Evolutionary conservation across 176 grass and related monocot genomes (phyloP), one percentile per base, ranked within the genome.

Genomic region (Carex cristatella): DNA sequence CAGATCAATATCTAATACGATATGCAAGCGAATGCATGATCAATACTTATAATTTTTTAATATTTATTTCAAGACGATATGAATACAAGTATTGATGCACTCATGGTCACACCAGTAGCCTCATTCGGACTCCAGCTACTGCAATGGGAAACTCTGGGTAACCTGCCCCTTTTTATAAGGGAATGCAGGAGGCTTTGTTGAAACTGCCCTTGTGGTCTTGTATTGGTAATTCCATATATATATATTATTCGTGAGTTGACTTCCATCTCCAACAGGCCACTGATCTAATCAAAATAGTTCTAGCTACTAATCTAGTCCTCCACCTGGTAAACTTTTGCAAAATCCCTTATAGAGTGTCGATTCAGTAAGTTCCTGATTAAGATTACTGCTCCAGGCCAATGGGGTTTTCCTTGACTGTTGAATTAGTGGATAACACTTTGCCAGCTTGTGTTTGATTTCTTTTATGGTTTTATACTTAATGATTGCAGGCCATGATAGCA

Each of bases 361-460:
- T 23, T 23, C 23, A 23, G 23, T 23, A 23, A 23, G 23, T 23
- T 23, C 23, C 23, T 23, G 23, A 23, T 23, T 0, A 23, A 23
- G 23, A 23, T 23, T 23, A 51, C 23, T 71, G 8, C 16, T 73
- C 69, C n/a, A 13, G 37, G 40, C 16, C 40, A 72, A 66, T 72
- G 40, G 9, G 38, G 7, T 27, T 48, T 72, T 48, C 16, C n/a
- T 74, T 28, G 18, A 74, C 42, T 12, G 16, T 48, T 12, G 23
- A 54, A 10, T 19, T 12, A 18, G 49, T 10, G 40, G 27, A 64
- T 88, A 48, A 46, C 58, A 76, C 61, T 69, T 63, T 65, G 32
- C 69, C 82, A 73, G 83, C 14, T 57, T 44, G 13, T 84, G 74
- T 14, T 80, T 64, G 84, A 42, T 83, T 86, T 48, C 44, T 48